Conservation (phyloP, 2,329 filamentous ascomycete species). For the Teratosphaeria epicoccoides region DNA sequence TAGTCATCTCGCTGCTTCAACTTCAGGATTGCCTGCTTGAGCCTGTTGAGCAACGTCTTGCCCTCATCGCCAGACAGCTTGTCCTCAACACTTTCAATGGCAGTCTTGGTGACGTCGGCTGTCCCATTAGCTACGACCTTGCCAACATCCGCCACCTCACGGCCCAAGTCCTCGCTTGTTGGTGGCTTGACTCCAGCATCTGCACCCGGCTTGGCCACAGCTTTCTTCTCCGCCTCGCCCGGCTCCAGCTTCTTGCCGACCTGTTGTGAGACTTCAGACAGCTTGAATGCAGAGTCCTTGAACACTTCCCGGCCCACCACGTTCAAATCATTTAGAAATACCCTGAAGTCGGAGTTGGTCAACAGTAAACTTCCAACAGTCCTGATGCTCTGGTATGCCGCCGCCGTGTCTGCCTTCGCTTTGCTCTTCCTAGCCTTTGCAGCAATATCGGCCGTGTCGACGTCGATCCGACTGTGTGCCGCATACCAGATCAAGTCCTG, state of each 20-base stretch:
- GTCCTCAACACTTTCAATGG: constrained; percentile 60
- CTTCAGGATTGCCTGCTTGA: constrained; percentile 66
- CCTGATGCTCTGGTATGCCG: constrained; percentile 69
- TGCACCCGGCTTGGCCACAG: constrained; percentile 41
- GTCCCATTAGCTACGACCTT: constrained; percentile 37
- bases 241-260: constrained; percentile 65
- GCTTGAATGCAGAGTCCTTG: constrained; percentile 68
- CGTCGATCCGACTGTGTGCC: constrained; percentile 57
- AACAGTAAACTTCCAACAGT: constrained; percentile 77
- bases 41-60: constrained; percentile 59
- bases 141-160: constrained; percentile 34
- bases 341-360: constrained; percentile 80
- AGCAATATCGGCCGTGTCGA: constrained; percentile 56
- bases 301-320: constrained; percentile 76
- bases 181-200: constrained; percentile 43
- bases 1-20: constrained; percentile 72
- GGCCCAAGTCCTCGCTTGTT: constrained; percentile 49
- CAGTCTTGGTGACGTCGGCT: constrained; percentile 43
- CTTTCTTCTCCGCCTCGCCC: constrained; percentile 48
- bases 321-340: constrained; percentile 71
- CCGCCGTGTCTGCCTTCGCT: constrained; percentile 59
- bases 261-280: constrained; percentile 65
- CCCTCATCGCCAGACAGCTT: constrained; percentile 64
- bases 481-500: constrained; percentile 89
- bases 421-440: constrained; percentile 51